Conservation (phyloP, 2,329 filamentous ascomycete species). For the Rachicladosporium sp. region DNA sequence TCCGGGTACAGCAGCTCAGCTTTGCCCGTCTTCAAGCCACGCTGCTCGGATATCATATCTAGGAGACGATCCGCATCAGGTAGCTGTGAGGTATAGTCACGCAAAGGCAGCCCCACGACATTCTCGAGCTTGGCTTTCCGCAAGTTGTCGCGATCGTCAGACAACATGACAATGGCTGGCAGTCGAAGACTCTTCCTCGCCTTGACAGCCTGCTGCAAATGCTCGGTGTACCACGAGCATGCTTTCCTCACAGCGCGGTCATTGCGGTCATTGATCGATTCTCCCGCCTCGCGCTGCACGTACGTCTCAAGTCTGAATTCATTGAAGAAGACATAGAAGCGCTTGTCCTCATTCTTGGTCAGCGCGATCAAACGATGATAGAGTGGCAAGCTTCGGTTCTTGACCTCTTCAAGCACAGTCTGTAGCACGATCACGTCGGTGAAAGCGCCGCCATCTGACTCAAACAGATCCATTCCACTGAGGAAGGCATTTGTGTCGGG, state of each 20-base stretch:
- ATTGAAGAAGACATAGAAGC: slow-evolving; percentile 98
- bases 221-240: slow-evolving; percentile 79
- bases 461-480: slow-evolving; percentile 93
- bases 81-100: slow-evolving; percentile 67
- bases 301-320: slow-evolving; percentile 92
- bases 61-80: slow-evolving; percentile 75
- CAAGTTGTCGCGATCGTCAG: slow-evolving; percentile 80
- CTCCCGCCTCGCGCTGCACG: slow-evolving; percentile 58
- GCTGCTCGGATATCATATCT: slow-evolving; percentile 79
- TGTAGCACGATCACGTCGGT: slow-evolving; percentile 96
- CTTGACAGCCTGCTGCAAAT: slow-evolving; percentile 54
- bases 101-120: slow-evolving; percentile 52
- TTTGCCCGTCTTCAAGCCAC: slow-evolving; percentile 51
- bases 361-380: slow-evolving; percentile 87
- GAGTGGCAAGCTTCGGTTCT: slow-evolving; percentile 82
- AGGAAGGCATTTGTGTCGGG: slow-evolving; percentile 94
- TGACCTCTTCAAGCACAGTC: slow-evolving; percentile 90
- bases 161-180: slow-evolving; percentile 83
- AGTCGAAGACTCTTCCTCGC: slow-evolving; percentile 40
- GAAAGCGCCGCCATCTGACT: slow-evolving; percentile 69
- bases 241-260: slow-evolving; percentile 80
- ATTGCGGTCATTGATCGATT: slow-evolving; percentile 93
- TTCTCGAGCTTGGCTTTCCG: slow-evolving; percentile 66
- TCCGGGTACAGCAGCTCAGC: slow-evolving; percentile 73
- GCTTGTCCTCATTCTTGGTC: slow-evolving; percentile 91